These are phyloP conservation scores for Domatiomyces catenatus DNA, from an alignment of 2,329 filamentous ascomycete species.

Conservation along the genomic window DNA sequence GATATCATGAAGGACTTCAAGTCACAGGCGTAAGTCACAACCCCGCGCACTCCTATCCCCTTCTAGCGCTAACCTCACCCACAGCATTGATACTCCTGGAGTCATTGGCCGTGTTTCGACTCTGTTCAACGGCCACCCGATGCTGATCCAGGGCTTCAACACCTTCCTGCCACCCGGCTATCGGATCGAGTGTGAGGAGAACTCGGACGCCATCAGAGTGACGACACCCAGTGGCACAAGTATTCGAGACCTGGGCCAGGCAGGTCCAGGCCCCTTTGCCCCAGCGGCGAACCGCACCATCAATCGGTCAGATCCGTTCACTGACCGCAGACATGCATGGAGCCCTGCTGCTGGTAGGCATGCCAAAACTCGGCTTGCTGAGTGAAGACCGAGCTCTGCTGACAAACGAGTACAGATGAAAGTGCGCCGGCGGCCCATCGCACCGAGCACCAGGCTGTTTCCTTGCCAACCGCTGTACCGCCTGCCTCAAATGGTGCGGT, in stretches of 20 bases:
- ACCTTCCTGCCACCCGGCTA: constrained; percentile 94
- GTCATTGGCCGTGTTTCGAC: constrained; percentile 94
- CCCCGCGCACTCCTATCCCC: not conserved
- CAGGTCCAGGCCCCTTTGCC: constrained; percentile 18
- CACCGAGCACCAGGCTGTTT: constrained; percentile 15
- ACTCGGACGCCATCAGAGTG: constrained; percentile 89
- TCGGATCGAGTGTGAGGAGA: constrained; percentile 88
- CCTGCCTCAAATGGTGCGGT: constrained; percentile 38
- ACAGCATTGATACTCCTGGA: constrained; percentile 84
- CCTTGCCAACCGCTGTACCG: constrained; percentile 46
- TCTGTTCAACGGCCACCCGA: constrained; percentile 88
- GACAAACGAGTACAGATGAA: constrained; percentile 12
- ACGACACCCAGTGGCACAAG: constrained; percentile 97
- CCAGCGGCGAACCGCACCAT: constrained; percentile 7
- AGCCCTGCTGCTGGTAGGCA: constrained; percentile 17
- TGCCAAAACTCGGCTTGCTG: constrained; percentile 17
- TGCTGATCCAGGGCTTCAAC: constrained; percentile 93
- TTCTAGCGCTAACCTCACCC: constrained; percentile 16
- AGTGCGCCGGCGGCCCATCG: constrained; percentile 9
- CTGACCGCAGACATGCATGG: constrained; percentile 13
- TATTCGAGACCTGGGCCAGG: constrained; percentile 61
- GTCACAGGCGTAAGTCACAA: constrained; percentile 62
- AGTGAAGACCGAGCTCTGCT: constrained; percentile 6
- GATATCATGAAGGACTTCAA: constrained; percentile 99
- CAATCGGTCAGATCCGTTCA: constrained; percentile 11